Conservation (phyloP, 148 eudicot genomes). For the Rhododendron simsii region DNA sequence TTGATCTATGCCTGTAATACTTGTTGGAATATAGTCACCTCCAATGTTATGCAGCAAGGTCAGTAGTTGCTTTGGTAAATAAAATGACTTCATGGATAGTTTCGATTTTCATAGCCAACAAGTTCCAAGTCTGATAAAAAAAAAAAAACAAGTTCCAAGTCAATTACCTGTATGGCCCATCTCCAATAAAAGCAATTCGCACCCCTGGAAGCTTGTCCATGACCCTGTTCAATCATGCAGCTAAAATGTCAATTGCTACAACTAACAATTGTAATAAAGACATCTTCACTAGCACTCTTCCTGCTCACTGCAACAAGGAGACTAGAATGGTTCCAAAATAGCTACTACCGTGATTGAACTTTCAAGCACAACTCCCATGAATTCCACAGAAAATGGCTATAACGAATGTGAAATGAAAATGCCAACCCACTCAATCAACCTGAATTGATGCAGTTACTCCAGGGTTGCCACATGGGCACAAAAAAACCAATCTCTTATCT, state of each 20-base stretch:
- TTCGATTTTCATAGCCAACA: neutral
- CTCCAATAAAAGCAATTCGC: conserved; percentile 89
- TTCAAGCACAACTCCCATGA: neutral
- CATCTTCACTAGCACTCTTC: neutral
- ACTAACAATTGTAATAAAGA: neutral
- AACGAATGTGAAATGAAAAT: neutral
- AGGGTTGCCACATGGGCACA: neutral
- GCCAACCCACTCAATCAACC: neutral
- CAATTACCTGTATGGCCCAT: conserved; percentile 83
- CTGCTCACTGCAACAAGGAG: neutral
- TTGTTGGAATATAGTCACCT: neutral
- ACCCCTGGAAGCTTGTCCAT: conserved; percentile 84
- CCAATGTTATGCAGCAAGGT: neutral
- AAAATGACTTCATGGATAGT: neutral
- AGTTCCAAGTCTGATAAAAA: neutral
- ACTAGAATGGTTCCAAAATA: neutral
- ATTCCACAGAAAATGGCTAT: neutral
- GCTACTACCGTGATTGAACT: neutral
- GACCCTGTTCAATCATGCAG: conserved; percentile 47
- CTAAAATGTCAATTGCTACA: neutral
- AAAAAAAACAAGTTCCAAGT: neutral
- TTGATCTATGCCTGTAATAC: neutral
- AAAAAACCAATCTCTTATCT: neutral
- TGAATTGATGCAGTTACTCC: neutral
- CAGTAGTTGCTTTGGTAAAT: neutral